phyloP scores from a whole-genome alignment of 805 yeast genomes.

The Lipomyces chichibuensis region DNA sequence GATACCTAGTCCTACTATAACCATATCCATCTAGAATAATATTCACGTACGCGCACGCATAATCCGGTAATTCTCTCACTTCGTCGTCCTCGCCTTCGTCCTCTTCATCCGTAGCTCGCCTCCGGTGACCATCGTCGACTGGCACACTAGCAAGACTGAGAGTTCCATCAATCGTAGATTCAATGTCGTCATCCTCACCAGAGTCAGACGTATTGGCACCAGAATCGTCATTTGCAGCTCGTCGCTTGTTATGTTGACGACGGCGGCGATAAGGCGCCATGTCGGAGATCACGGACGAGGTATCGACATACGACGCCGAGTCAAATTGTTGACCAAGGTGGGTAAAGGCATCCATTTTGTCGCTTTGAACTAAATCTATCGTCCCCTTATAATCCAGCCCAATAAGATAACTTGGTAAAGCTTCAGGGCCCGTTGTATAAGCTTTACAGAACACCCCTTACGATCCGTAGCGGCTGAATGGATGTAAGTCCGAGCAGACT shows the following conservation, averaged over 20 bases:
- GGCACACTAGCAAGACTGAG: constrained; percentile 31
- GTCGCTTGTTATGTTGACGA: constrained; percentile 4
- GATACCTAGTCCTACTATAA: background rate
- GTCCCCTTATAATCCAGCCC: background rate
- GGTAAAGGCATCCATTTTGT: constrained; percentile 29
- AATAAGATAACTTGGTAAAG: background rate
- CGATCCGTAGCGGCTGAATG: too few species aligned
- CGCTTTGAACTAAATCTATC: background rate
- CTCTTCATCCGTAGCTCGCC: constrained; percentile 26
- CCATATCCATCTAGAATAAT: background rate
- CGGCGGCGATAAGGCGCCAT: constrained; percentile 39
- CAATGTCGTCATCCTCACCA: constrained; percentile 30
- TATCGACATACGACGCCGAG: constrained; percentile 34
- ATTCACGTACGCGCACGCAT: constrained; percentile 51
- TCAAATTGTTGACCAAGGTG: constrained; percentile 34
- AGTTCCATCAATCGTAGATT: constrained; percentile 34
- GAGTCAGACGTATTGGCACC: constrained; percentile 21
- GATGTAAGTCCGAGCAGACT: too few species aligned
- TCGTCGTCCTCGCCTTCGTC: constrained; percentile 35
- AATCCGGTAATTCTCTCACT: constrained; percentile 45
- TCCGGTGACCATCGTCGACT: constrained; percentile 4
- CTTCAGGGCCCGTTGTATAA: background rate
- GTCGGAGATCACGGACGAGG: constrained; percentile 40
- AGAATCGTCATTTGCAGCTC: constrained; percentile 17
- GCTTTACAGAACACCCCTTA: background rate